phyloP scores from a whole-genome alignment of 257 asterid species.

The Solanum clarkiae region DNA sequence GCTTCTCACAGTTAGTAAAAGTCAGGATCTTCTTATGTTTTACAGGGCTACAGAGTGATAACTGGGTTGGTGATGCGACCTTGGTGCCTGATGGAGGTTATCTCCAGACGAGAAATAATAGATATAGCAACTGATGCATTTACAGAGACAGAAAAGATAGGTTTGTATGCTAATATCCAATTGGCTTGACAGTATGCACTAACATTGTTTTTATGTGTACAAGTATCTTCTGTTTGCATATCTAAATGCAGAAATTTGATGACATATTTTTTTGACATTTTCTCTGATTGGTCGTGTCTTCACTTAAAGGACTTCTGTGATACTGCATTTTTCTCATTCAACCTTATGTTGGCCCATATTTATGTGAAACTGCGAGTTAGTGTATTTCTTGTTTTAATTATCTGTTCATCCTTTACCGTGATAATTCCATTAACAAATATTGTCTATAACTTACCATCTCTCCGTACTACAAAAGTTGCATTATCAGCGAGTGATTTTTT shows the following conservation, averaged over 20 bases:
- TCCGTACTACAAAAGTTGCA: neutral
- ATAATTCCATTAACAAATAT: neutral
- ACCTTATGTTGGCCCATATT: neutral
- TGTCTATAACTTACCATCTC: neutral
- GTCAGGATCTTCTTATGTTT: neutral
- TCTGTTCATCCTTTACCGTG: neutral
- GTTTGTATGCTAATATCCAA: slow-evolving; percentile 17
- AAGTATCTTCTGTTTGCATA: neutral
- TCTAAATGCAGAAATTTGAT: neutral
- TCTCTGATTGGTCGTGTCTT: neutral
- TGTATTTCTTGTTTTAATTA: neutral
- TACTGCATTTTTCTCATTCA: neutral
- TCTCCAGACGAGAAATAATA: slow-evolving; percentile 63
- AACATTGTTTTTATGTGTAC: neutral
- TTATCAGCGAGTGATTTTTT: neutral
- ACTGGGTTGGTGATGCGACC: slow-evolving; percentile 74
- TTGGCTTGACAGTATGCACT: neutral
- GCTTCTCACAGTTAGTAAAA: neutral
- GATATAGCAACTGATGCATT: slow-evolving; percentile 41
- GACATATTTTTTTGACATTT: neutral
- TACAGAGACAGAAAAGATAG: slow-evolving; percentile 66
- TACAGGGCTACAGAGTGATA: slow-evolving; percentile 75
- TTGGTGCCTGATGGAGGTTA: slow-evolving; percentile 76
- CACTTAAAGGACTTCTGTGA: neutral
- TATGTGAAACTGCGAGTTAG: neutral